Evolutionary conservation across 1,284 basidiomycete species (phyloP).

Genomic region (Tilletia indica): DNA sequence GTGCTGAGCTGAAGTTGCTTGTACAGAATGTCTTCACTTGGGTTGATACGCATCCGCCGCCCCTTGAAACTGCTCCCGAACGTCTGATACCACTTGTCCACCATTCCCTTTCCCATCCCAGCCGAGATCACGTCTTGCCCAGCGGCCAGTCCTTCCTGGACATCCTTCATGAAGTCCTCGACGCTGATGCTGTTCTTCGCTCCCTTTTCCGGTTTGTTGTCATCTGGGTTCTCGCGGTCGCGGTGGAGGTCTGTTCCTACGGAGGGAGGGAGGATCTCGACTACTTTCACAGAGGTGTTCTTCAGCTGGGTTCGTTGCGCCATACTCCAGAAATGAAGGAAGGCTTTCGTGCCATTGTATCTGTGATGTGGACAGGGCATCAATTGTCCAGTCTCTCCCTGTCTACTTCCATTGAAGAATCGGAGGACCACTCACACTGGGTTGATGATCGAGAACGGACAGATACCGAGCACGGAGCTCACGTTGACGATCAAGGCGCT

Average conservation of each 20-base stretch:
- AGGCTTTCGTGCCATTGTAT: slow-evolving; percentile 45
- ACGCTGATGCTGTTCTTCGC: slow-evolving; percentile 40
- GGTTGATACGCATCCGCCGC: slow-evolving; percentile 24
- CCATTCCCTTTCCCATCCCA: slow-evolving; percentile 35
- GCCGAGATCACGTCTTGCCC: slow-evolving; percentile 45
- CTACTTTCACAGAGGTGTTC: slow-evolving; percentile 25
- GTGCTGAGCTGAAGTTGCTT: too few species aligned
- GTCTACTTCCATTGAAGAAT: background rate
- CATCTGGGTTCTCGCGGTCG: slow-evolving; percentile 41
- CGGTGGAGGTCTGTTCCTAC: slow-evolving; percentile 47
- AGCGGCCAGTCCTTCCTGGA: slow-evolving; percentile 33
- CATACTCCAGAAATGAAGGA: slow-evolving; percentile 48
- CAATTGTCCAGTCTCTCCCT: background rate
- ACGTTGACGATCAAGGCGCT: slow-evolving; percentile 46
- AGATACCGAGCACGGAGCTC: slow-evolving; percentile 44
- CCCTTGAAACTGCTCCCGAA: slow-evolving; percentile 38
- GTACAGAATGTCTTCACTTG: slow-evolving; percentile 21
- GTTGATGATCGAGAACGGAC: slow-evolving; percentile 41
- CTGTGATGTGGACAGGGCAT: slow-evolving; percentile 16
- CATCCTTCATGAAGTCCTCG: slow-evolving; percentile 47
- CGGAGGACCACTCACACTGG: slow-evolving; percentile 24
- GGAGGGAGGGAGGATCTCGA: slow-evolving; percentile 51
- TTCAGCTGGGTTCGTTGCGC: slow-evolving; percentile 45
- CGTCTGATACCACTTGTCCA: slow-evolving; percentile 42
- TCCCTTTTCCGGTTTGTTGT: slow-evolving; percentile 37